Percentiles rank a stretch among this genome's conserved stretches.
Evolutionary conservation across 2,329 filamentous ascomycete species (phyloP).

Genomic region (Balansia obtecta): DNA sequence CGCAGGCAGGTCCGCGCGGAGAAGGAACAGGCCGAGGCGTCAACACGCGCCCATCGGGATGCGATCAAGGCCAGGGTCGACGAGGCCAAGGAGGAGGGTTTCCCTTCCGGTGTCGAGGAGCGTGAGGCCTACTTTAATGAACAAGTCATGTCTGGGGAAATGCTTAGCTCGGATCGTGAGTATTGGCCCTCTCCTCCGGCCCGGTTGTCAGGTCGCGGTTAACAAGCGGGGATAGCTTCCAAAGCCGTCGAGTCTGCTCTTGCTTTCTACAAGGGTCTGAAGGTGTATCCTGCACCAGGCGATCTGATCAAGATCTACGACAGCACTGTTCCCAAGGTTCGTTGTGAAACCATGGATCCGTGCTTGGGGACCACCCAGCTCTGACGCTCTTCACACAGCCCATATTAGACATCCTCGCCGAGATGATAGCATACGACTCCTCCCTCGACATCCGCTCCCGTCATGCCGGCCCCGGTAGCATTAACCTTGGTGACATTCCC

Average conservation of each 20-base stretch:
- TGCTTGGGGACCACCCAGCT: not conserved
- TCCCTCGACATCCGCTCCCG: constrained; percentile 47
- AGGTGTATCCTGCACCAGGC: constrained; percentile 89
- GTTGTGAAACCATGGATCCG: not conserved
- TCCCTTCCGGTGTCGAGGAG: constrained; percentile 81
- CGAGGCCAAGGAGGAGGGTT: constrained; percentile 79
- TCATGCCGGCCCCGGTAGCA: constrained; percentile 20
- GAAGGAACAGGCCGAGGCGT: constrained; percentile 59
- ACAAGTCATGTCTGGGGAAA: constrained; percentile 82
- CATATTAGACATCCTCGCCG: constrained; percentile 87
- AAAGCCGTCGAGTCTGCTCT: constrained; percentile 73
- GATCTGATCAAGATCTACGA: constrained; percentile 96
- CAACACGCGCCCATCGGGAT: constrained; percentile 55
- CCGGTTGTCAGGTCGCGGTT: not conserved
- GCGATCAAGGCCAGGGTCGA: constrained; percentile 65
- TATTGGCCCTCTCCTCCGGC: not conserved
- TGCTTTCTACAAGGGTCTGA: constrained; percentile 95
- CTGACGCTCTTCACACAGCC: constrained; percentile 37
- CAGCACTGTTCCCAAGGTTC: constrained; percentile 91
- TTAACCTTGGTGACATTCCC: constrained; percentile 36
- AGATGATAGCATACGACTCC: constrained; percentile 93
- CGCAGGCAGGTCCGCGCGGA: constrained; percentile 58
- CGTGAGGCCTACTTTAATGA: constrained; percentile 95
- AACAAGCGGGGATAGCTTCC: constrained; percentile 34
- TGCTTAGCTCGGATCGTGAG: constrained; percentile 68